Conservation (phyloP, 192 early-diverging fungal species). For the Chytriomyces sp. region DNA sequence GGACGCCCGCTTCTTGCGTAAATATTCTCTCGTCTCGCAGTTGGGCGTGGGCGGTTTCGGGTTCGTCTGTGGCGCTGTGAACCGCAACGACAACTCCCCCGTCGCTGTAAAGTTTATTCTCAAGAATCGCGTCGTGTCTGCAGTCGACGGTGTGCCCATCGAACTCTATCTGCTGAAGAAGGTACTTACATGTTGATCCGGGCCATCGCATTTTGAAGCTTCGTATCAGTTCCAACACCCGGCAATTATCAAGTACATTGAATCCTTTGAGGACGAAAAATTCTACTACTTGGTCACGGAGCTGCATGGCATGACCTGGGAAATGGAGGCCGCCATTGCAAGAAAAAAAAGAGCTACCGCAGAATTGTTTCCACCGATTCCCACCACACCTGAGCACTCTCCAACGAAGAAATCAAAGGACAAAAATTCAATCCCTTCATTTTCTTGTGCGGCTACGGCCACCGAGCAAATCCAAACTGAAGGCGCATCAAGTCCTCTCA, state of each 20-base stretch:
- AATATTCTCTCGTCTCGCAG: constrained; percentile 29
- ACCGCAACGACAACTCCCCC: constrained; percentile 23
- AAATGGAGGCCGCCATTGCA: neutral
- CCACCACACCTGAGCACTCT: too few relatives aligned
- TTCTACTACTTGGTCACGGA: neutral
- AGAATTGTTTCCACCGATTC: too few relatives aligned
- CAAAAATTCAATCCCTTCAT: too few relatives aligned
- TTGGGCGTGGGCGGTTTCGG: constrained; percentile 79
- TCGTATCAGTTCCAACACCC: neutral
- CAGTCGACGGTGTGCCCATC: constrained; percentile 39
- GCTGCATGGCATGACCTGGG: constrained; percentile 19
- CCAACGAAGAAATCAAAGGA: too few relatives aligned
- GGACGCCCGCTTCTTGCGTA: neutral
- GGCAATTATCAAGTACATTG: constrained; percentile 13
- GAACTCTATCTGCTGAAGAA: constrained; percentile 54
- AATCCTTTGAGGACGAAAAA: constrained; percentile 4
- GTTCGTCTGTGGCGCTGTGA: constrained; percentile 66
- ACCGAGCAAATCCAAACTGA: too few relatives aligned
- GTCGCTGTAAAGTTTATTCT: constrained; percentile 61
- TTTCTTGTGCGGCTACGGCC: too few relatives aligned
- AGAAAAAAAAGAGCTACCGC: neutral
- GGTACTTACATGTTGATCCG: too few relatives aligned
- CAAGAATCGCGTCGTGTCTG: constrained; percentile 38
- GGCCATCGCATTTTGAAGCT: neutral
- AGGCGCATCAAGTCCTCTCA: too few relatives aligned